phyloP scores from a whole-genome alignment of 495 filamentous ascomycete genomes.

The Annulohypoxylon maeteangense region DNA sequence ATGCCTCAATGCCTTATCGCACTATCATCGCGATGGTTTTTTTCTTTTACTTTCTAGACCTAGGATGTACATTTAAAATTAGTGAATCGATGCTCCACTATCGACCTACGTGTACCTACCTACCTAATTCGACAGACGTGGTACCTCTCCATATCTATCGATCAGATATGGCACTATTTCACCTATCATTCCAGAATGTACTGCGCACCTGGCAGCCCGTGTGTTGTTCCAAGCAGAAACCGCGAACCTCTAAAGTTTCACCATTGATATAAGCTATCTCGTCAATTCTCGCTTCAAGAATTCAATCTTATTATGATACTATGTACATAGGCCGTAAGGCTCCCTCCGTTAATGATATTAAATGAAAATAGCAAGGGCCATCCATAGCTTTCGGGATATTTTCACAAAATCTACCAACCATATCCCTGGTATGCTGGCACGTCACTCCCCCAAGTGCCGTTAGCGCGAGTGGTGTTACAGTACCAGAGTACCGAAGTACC shows the following conservation, averaged over 20 bases:
- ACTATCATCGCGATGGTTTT: not conserved
- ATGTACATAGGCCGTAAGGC: not conserved
- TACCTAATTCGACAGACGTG: conserved; percentile 34
- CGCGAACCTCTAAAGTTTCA: conserved; percentile 24
- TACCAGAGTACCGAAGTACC: conserved; percentile 1
- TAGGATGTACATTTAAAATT: conserved; percentile 15
- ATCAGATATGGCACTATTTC: conserved; percentile 28
- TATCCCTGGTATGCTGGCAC: conserved; percentile 28
- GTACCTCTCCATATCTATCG: conserved; percentile 24
- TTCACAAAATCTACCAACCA: conserved; percentile 30
- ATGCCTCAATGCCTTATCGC: conserved; percentile 5
- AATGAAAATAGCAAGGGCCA: conserved; percentile 4
- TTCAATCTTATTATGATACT: not conserved
- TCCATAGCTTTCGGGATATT: conserved; percentile 27
- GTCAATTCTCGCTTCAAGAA: not conserved
- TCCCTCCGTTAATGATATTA: not conserved
- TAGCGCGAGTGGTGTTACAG: conserved; percentile 39
- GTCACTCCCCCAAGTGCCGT: conserved; percentile 37
- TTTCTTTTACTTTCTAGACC: not conserved
- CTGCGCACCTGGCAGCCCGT: not conserved
- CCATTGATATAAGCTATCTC: conserved; percentile 21
- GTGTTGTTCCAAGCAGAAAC: conserved; percentile 15
- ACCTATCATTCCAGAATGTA: conserved; percentile 11
- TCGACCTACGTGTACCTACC: conserved; percentile 38
- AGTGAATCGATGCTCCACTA: conserved; percentile 36